Percentiles rank a stretch among this genome's conserved stretches.
phyloP scores from a whole-genome alignment of 306 rosid species.

The Lablab purpureus region DNA sequence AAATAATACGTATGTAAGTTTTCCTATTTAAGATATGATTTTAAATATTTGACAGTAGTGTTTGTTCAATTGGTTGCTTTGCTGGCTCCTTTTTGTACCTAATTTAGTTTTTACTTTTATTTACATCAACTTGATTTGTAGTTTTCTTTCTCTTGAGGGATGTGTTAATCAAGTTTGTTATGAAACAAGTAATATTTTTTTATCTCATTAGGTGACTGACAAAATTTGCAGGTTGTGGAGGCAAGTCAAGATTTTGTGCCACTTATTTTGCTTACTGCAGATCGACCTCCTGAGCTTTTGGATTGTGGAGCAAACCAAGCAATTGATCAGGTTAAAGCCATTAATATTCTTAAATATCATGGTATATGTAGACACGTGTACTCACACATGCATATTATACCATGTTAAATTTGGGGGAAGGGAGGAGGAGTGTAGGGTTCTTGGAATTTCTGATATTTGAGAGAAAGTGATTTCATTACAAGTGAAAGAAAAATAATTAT shows the following conservation, averaged over 20 bases:
- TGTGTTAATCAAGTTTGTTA: conserved; percentile 33
- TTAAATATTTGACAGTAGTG: not conserved
- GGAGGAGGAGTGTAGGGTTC: not conserved
- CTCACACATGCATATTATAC: not conserved
- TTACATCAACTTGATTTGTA: conserved; percentile 35
- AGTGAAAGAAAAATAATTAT: not conserved
- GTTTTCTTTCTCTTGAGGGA: conserved; percentile 30
- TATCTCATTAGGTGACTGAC: conserved; percentile 12
- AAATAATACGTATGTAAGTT: too few species aligned
- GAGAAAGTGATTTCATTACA: not conserved
- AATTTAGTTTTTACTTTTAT: conserved; percentile 21
- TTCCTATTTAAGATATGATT: not conserved
- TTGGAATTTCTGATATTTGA: not conserved
- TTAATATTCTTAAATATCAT: conserved; percentile 8
- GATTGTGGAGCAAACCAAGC: conserved; percentile 93
- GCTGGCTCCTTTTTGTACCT: not conserved
- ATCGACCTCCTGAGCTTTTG: conserved; percentile 89
- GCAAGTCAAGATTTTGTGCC: conserved; percentile 96
- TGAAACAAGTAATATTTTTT: conserved; percentile 32
- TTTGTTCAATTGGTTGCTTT: conserved; percentile 25
- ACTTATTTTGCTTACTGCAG: conserved; percentile 90
- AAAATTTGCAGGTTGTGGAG: conserved; percentile 82
- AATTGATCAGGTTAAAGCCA: conserved; percentile 75
- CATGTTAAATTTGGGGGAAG: not conserved
- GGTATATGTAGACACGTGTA: not conserved